Percentiles rank a stretch among this genome's conserved stretches.
Evolutionary conservation across 139 green algal genomes (phyloP).

Genomic region (Haematococcus sp.): DNA sequence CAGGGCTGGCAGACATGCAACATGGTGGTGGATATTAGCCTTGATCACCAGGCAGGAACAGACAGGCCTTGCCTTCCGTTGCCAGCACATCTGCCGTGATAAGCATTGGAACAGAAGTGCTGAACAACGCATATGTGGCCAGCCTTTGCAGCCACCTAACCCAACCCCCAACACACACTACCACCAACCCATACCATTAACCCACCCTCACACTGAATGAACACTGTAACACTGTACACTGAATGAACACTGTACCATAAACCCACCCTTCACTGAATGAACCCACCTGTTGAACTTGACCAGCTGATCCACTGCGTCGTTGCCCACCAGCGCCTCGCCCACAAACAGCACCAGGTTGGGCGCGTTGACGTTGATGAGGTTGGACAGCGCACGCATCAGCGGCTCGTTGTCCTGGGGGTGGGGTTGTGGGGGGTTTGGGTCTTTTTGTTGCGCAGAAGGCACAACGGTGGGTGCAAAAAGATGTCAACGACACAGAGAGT

Average conservation of each 20-base stretch:
- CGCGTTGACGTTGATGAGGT: conserved; percentile 91
- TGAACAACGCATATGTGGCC: no score
- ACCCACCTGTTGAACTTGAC: conserved; percentile 92
- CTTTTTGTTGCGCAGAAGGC: no score
- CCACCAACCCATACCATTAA: no score
- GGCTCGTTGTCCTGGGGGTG: conserved; percentile 96
- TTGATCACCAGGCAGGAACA: not conserved
- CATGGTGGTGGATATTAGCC: not conserved
- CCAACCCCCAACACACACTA: no score
- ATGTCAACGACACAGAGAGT: not conserved
- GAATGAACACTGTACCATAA: no score
- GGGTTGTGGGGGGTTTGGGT: not conserved
- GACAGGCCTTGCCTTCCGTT: no score
- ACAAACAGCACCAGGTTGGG: conserved; percentile 98
- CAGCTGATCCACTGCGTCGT: conserved; percentile 99
- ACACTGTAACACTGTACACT: no score
- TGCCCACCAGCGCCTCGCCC: conserved; percentile 97
- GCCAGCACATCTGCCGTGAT: no score
- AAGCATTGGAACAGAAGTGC: no score
- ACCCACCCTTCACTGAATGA: not conserved
- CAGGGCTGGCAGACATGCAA: no score
- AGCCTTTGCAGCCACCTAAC: no score
- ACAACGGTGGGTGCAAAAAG: conserved; percentile 1
- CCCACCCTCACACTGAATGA: no score
- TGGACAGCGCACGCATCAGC: conserved; percentile 95